These are phyloP conservation scores for Ganoderma sp. DNA, from an alignment of 1,284 basidiomycete species.

Conservation along the genomic window DNA sequence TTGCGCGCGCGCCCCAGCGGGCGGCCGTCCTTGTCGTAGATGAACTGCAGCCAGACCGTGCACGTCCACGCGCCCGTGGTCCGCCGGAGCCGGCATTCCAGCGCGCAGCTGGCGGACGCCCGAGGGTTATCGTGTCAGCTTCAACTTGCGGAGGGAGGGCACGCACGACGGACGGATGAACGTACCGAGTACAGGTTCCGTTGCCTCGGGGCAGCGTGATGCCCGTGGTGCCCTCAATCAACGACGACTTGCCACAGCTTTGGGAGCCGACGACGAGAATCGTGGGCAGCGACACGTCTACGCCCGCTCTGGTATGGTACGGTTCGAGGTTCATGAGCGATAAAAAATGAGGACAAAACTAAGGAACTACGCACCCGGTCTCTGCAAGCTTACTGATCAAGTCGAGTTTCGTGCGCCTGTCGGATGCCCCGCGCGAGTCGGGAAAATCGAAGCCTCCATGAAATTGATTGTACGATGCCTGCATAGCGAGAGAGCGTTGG, in stretches of 20 bases:
- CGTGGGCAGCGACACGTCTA: neutral
- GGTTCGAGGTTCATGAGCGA: neutral
- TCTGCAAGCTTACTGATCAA: neutral
- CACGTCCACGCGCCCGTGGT: constrained; percentile 63
- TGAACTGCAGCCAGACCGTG: constrained; percentile 55
- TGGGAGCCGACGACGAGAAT: neutral
- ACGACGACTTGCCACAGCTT: neutral
- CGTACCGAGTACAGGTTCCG: neutral
- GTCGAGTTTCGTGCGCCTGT: neutral
- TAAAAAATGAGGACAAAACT: neutral
- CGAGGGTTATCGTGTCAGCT: too few relatives aligned
- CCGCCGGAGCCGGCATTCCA: constrained; percentile 64
- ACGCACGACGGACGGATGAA: neutral
- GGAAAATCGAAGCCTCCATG: neutral
- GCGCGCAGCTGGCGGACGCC: constrained; percentile 59
- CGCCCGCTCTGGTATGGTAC: neutral
- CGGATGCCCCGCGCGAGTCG: neutral
- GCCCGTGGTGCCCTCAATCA: neutral
- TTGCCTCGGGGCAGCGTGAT: neutral
- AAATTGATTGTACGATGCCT: neutral
- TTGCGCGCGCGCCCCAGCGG: constrained; percentile 48
- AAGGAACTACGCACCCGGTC: neutral
- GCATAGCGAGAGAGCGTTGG: neutral
- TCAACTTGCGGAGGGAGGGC: too few relatives aligned
- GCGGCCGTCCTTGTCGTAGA: constrained; percentile 52